Evolutionary conservation across 2,329 filamentous ascomycete species (phyloP), one percentile per base, ranked within the genome.

Genomic region (Alternaria atra): DNA sequence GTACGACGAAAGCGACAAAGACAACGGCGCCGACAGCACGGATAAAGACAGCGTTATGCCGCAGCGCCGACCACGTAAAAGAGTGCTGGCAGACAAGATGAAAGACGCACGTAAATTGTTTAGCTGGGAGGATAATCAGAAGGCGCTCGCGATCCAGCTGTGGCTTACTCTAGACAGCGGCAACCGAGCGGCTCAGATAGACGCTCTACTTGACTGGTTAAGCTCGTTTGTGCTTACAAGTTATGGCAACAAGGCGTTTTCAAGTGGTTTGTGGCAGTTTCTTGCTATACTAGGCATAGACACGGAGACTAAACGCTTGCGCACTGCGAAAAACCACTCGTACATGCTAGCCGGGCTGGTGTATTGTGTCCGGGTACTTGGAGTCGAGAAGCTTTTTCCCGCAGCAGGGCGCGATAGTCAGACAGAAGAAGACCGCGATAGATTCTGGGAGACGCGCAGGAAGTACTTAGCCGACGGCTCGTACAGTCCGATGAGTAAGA

Each of bases 401-500:
- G 47, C 9, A 40, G 37, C 17, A 10, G 2, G 23, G 37, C 37
- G 37, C 9, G n/a, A 66, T 10, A 43, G 58, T 15, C 42, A 71
- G 55, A 58, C 35, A 20, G 48, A 66, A 13, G 52, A 56, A 17
- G 65, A 71, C 40, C 39, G 58, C 23, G 54, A 64, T 29, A 32
- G 51, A 23, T 72, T 71, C 48, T 50, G 61, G 10, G 15, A 40
- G 15, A 59, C 57, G 46, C 55, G 60, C 25, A 44, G 44, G 20
- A 42, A 64, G 42, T 71, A 62, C 61, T 56, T 72, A 42, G 61
- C 60, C 15, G 59, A 72, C 27, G 40, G 68, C 27, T 60, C 55
- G 17, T 69, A 63, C 30, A 71, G 68, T 53, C 58, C 55, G 15
- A 71, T 71, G 27, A 70, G 68, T 34, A 58, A 51, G 40, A 69